Percentiles rank a stretch among this genome's conserved stretches.
These are phyloP conservation scores for Podila verticillata DNA, from an alignment of 192 early-diverging fungal species.

Conservation along the genomic window DNA sequence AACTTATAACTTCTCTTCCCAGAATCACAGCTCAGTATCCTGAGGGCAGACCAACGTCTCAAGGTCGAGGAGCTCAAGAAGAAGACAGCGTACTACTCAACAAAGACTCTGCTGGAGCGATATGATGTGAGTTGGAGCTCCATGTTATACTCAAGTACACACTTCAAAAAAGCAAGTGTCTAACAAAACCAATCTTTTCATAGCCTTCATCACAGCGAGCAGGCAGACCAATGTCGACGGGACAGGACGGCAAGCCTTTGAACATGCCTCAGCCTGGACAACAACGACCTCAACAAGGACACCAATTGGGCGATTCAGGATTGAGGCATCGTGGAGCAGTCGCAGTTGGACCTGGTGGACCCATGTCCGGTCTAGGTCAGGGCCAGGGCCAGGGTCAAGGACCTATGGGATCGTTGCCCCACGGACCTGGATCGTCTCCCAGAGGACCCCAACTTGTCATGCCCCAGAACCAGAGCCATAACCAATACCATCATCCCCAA, in stretches of 20 bases:
- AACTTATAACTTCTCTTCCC: not conserved
- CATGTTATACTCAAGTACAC: not conserved
- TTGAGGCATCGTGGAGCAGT: slow-evolving; percentile 35
- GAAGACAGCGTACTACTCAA: slow-evolving; percentile 90
- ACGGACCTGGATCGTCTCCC: not conserved
- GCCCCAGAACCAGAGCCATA: slow-evolving; percentile 4
- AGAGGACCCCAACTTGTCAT: slow-evolving; percentile 10
- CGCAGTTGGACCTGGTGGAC: slow-evolving; percentile 19
- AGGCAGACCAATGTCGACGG: slow-evolving; percentile 7
- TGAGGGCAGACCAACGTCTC: slow-evolving; percentile 68
- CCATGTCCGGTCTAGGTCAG: not conserved
- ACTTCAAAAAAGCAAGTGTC: too few species aligned
- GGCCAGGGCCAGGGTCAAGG: slow-evolving; percentile 4
- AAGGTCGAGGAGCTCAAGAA: slow-evolving; percentile 96
- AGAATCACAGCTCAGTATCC: slow-evolving; percentile 53
- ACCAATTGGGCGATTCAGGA: slow-evolving; percentile 40
- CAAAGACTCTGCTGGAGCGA: slow-evolving; percentile 88
- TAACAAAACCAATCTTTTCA: too few species aligned
- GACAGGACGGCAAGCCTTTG: slow-evolving; percentile 27
- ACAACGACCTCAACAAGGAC: slow-evolving; percentile 16
- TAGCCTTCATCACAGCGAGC: slow-evolving; percentile 26
- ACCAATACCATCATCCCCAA: slow-evolving; percentile 2
- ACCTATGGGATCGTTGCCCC: slow-evolving; percentile 10
- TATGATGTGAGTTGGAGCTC: slow-evolving; percentile 68
- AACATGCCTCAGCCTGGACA: slow-evolving; percentile 33